Evolutionary conservation across 1,284 basidiomycete genomes (phyloP).

Genomic region (Ceratobasidium sp.): DNA sequence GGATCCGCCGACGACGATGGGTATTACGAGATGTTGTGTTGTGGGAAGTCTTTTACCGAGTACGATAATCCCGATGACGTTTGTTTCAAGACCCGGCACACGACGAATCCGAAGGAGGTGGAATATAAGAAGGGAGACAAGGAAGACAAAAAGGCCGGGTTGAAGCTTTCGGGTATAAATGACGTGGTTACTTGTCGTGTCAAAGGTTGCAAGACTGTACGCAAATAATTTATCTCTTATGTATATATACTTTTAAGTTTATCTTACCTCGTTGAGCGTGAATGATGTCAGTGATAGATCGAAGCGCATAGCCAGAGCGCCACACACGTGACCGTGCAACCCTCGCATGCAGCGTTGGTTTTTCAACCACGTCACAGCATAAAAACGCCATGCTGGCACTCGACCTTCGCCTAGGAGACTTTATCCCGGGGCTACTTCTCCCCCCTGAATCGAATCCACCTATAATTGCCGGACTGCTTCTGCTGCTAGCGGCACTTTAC

Average conservation of each 20-base stretch:
- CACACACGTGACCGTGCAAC: constrained; percentile 30
- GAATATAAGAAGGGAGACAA: neutral
- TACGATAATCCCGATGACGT: neutral
- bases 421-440: constrained; percentile 44
- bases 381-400: constrained; percentile 20
- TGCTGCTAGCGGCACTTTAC: constrained; percentile 33
- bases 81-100: neutral
- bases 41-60: neutral
- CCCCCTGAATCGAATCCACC: constrained; percentile 35
- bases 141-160: no score
- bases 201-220: no score
- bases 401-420: constrained; percentile 28
- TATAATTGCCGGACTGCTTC: constrained; percentile 25
- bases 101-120: neutral
- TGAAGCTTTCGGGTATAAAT: no score
- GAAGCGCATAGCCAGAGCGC: constrained; percentile 14
- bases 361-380: constrained; percentile 21
- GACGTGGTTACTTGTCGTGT: no score
- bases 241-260: no score
- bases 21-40: neutral
- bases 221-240: no score
- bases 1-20: neutral
- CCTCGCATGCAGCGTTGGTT: neutral
- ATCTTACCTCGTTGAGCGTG: no score
- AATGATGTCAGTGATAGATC: neutral